These are phyloP conservation scores for Pelargonium citronellum DNA, from an alignment of 441 rosid genomes.

Conservation along the genomic window DNA sequence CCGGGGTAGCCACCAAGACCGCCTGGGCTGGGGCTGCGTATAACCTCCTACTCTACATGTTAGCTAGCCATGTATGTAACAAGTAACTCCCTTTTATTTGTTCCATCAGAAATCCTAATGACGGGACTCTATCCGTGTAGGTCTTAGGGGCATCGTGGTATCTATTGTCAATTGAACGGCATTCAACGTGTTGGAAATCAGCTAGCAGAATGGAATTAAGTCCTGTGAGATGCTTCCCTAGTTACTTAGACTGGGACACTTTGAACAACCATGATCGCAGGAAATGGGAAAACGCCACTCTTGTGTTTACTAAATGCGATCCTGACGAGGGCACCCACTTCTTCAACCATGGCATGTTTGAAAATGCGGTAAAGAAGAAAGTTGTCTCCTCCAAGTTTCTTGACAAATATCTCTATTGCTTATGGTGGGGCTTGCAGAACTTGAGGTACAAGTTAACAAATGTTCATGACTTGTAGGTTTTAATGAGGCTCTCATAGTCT, in stretches of 20 bases:
- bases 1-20: constrained; percentile 73
- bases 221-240: constrained; percentile 39
- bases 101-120: no score
- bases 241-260: constrained; percentile 52
- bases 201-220: constrained; percentile 50
- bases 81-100: constrained; percentile 11
- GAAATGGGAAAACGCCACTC: constrained; percentile 49
- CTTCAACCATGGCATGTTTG: constrained; percentile 61
- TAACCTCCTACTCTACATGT: constrained; percentile 73
- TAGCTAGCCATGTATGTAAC: constrained; percentile 79
- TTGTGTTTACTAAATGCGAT: constrained; percentile 50
- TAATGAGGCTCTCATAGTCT: no score
- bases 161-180: constrained; percentile 65
- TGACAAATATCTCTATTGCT: constrained; percentile 69
- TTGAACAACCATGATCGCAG: constrained; percentile 25
- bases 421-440: constrained; percentile 88
- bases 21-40: constrained; percentile 99
- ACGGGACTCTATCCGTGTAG: no score
- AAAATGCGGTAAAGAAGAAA: constrained; percentile 43
- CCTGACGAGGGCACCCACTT: constrained; percentile 30
- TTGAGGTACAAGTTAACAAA: constrained; percentile 82
- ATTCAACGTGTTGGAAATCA: constrained; percentile 72
- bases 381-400: constrained; percentile 51
- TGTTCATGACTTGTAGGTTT: no score
- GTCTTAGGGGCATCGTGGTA: constrained; percentile 81